phyloP scores from a whole-genome alignment of 73 alveolate species.

The Uronychia setigera region DNA sequence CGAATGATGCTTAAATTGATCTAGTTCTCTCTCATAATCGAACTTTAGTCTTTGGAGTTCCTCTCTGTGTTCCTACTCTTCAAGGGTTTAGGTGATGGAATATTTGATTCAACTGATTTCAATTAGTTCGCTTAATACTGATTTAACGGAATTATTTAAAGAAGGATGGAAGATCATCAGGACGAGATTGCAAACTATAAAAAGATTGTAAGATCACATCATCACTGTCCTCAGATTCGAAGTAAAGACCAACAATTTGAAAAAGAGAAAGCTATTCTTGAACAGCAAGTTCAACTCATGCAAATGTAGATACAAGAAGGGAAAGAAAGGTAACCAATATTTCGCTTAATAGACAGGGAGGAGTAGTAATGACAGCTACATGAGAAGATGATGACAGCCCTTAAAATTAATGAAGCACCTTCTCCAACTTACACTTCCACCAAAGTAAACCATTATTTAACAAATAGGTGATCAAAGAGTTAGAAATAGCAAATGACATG shows the following conservation, averaged over 20 bases:
- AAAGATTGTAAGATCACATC: not conserved
- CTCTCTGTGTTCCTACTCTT: not conserved
- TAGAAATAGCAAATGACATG: constrained; percentile 7
- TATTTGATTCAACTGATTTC: no score
- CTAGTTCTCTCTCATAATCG: constrained; percentile 15
- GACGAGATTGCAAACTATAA: no score
- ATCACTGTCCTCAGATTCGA: not conserved
- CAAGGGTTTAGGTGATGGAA: no score
- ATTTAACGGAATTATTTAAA: no score
- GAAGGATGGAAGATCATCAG: no score
- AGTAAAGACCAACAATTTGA: not conserved
- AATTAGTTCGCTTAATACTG: no score
- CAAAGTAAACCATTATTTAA: not conserved
- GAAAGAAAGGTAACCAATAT: not conserved
- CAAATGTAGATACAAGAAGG: constrained; percentile 19
- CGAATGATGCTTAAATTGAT: not conserved
- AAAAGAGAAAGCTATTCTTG: constrained; percentile 36
- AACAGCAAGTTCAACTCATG: constrained; percentile 7
- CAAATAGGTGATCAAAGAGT: constrained; percentile 17
- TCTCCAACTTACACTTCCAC: constrained; percentile 6
- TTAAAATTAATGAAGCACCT: not conserved
- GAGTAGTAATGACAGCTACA: constrained; percentile 9
- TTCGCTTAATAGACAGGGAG: constrained; percentile 4
- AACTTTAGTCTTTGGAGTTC: constrained; percentile 11
- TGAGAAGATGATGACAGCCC: constrained; percentile 35